Evolutionary conservation across 129 eudicot species (phyloP).

Genomic region (Smallanthus sonchifolius): DNA sequence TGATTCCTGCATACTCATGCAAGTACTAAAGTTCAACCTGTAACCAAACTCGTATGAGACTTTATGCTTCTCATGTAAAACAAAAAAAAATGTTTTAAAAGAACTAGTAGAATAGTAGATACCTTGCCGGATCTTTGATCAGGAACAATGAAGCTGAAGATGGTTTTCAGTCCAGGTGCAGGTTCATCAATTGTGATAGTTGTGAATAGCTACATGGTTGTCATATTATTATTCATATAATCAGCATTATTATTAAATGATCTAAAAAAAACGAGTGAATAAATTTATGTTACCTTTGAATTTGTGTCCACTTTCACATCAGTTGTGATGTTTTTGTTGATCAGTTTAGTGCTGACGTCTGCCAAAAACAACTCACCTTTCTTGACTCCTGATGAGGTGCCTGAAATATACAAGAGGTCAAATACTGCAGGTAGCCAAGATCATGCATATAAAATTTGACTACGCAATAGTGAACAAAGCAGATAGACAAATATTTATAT

Average conservation of each 20-base stretch:
- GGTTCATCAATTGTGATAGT: constrained; percentile 66
- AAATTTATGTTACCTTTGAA: constrained; percentile 39
- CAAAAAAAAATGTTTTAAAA: background rate
- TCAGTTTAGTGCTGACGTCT: constrained; percentile 68
- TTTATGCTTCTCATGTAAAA: background rate
- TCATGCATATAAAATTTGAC: background rate
- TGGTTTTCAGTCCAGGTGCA: constrained; percentile 83
- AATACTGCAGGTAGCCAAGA: background rate
- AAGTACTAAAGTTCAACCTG: constrained; percentile 81
- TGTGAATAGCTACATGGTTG: constrained; percentile 48
- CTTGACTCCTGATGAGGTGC: constrained; percentile 73
- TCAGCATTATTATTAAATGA: background rate
- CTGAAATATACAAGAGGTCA: constrained; percentile 28
- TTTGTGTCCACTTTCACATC: constrained; percentile 85
- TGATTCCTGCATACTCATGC: constrained; percentile 77
- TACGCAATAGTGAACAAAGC: background rate
- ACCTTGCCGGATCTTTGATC: constrained; percentile 84
- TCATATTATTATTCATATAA: background rate
- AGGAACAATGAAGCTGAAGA: constrained; percentile 54
- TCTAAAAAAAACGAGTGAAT: background rate
- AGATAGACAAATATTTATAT: background rate
- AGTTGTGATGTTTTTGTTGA: constrained; percentile 83
- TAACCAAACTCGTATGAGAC: constrained; percentile 14
- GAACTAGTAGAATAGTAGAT: background rate
- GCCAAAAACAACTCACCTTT: constrained; percentile 66